Percentiles rank a stretch among this genome's conserved stretches.
Conservation (phyloP, 306 rosid genomes). For the Cucurbita maxima region DNA sequence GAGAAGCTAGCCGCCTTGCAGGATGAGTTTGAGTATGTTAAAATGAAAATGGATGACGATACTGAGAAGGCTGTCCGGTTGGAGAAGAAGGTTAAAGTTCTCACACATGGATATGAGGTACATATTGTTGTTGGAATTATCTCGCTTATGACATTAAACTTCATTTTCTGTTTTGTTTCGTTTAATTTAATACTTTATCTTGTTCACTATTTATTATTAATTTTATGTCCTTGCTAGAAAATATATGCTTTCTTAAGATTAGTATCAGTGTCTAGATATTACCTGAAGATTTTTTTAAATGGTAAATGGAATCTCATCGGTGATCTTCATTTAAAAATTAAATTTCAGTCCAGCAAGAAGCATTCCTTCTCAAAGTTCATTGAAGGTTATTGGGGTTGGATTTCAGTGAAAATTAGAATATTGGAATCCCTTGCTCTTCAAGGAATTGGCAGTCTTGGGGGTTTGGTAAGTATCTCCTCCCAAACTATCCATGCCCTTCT, state of each 20-base stretch:
- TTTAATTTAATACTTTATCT: background rate
- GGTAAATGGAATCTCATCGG: no score
- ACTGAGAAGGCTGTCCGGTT: conserved; percentile 54
- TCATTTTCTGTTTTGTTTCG: background rate
- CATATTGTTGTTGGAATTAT: conserved; percentile 12
- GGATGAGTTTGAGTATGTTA: conserved; percentile 62
- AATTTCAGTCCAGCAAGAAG: no score
- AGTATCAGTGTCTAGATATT: background rate
- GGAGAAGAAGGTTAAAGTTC: conserved; percentile 63
- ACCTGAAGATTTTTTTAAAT: no score
- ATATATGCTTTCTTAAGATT: background rate
- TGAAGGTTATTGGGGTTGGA: no score
- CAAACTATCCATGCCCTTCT: no score
- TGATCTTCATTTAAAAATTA: no score
- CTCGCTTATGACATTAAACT: background rate
- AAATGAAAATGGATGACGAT: conserved; percentile 62
- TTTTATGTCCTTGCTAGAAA: background rate
- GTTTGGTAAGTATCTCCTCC: no score
- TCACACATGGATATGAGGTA: conserved; percentile 93
- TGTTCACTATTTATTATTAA: background rate
- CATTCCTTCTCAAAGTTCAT: no score
- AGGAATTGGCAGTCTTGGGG: no score
- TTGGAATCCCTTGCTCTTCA: no score
- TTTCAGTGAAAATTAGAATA: no score
- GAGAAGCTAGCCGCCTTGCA: conserved; percentile 87